Conservation (phyloP, 2,329 filamentous ascomycete species). For the Graphilbum ipis-grandicollis region DNA sequence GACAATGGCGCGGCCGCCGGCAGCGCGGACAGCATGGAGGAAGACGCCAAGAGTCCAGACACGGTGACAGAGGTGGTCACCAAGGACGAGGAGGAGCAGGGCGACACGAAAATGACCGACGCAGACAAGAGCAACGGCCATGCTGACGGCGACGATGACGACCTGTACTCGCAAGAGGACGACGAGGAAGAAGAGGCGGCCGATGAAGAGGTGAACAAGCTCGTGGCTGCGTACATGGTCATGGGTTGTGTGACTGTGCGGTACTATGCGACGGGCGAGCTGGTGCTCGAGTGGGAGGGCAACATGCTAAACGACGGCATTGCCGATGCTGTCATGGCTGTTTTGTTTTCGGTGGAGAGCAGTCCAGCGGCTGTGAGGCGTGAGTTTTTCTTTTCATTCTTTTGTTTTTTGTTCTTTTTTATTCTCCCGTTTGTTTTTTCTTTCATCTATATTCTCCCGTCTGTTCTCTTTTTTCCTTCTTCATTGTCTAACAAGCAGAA, state of each 20-base stretch:
- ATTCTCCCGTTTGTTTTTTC: too few species aligned
- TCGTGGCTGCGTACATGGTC: conserved; percentile 45
- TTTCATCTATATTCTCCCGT: too few species aligned
- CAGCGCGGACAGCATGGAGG: conserved; percentile 3
- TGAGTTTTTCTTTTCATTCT: too few species aligned
- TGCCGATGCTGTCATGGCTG: conserved; percentile 90
- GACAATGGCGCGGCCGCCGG: background rate
- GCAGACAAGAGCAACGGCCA: conserved; percentile 10
- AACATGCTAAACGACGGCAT: conserved; percentile 97
- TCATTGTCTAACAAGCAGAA: too few species aligned
- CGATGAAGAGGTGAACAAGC: conserved; percentile 49
- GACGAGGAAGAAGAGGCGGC: conserved; percentile 14
- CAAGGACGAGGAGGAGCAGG: conserved; percentile 16
- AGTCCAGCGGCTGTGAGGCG: conserved; percentile 89
- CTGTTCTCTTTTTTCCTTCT: too few species aligned
- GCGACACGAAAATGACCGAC: conserved; percentile 14
- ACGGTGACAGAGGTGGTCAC: conserved; percentile 9
- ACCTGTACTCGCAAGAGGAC: conserved; percentile 11
- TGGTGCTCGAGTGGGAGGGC: conserved; percentile 92
- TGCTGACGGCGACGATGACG: conserved; percentile 2
- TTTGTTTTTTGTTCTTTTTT: too few species aligned
- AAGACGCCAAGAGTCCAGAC: conserved; percentile 10
- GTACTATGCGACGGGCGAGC: conserved; percentile 57
- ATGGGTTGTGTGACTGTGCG: conserved; percentile 87
- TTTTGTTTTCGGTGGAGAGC: conserved; percentile 80